Evolutionary conservation across 2,329 filamentous ascomycete species (phyloP), one percentile per base, ranked within the genome.

Genomic region (Xylaria sp.): DNA sequence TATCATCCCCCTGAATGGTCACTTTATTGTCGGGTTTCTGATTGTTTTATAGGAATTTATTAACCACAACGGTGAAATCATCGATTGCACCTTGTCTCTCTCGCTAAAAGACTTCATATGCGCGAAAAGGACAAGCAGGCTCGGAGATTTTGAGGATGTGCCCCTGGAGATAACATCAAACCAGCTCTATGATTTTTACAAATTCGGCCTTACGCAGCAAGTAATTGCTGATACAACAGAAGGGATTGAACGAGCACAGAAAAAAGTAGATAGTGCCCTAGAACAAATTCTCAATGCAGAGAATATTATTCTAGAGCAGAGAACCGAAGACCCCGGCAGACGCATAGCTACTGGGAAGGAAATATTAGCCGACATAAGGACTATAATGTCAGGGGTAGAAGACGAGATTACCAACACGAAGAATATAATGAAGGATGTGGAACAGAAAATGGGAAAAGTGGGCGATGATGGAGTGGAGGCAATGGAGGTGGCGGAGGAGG

Each of bases 51-150:
- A 65, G 63, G 50, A 60, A 36, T 65, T 65, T 9, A 6, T 65
- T n/a, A 27, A 65, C 11, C 14, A 19, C 27, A 32, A 60, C 34
- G 63, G 63, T 14, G 19, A 32, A 19, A n/a, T 9, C 32, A 32
- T 65, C 12, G 7, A 50, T n/a, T 60, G 63, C 30, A 45, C 27
- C 19, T 30, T 65, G 24, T 5, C 5, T 48, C 21, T 65, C 39
- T 60, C 63, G 11, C 48, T 65, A 2, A 36, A 39, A 9, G 63
- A 65, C 11, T 65, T 65, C 6, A 30, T 65, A 47, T 60, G 56
- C 14, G n/a, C 14, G 5, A 24, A 21, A 36, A 5, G 6, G 39
- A 36, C 21, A 4, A 14, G 8, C 11, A 24, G 12, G 14, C 30
- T 48, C 27, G 17, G 14, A 4, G 63, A 60, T 14, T 59, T 55